Evolutionary conservation across 2,329 filamentous ascomycete species (phyloP).

Genomic region (Monosporascus sp.): DNA sequence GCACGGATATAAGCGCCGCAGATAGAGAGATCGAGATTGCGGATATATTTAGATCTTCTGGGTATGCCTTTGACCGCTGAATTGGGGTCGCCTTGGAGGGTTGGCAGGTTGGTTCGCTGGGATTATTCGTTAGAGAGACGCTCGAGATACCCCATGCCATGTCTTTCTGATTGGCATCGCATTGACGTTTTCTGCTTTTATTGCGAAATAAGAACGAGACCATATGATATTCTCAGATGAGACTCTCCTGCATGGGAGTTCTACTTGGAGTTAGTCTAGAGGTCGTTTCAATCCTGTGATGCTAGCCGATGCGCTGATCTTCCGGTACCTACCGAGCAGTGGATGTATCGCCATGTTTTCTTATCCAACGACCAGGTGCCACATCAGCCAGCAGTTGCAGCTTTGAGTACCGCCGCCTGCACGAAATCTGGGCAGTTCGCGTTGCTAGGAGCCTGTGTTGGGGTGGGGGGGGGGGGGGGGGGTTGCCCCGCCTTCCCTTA

Average conservation of each 20-base stretch:
- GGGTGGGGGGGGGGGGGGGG: no score
- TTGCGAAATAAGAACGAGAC: no score
- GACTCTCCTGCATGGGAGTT: no score
- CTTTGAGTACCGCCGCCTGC: constrained; percentile 1
- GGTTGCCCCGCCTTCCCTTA: no score
- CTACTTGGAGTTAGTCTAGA: no score
- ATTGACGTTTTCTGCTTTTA: no score
- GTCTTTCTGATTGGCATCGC: no score
- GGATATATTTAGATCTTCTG: constrained; percentile 2
- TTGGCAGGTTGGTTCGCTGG: not conserved
- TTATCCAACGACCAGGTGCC: constrained; percentile 3
- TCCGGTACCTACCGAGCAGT: not conserved
- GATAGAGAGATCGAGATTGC: constrained; percentile 8
- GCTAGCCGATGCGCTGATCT: not conserved
- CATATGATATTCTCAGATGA: no score
- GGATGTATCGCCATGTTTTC: not conserved
- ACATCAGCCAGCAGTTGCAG: constrained; percentile 2
- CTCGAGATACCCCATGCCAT: not conserved
- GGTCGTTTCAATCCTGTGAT: not conserved
- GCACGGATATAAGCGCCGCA: not conserved
- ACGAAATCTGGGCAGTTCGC: constrained; percentile 5
- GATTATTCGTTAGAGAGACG: not conserved
- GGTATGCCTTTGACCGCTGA: not conserved
- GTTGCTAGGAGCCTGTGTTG: not conserved
- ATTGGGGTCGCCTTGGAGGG: not conserved